These are phyloP conservation scores for Xerocomellus amylosporus DNA, from an alignment of 768 basidiomycete genomes.

Conservation along the genomic window DNA sequence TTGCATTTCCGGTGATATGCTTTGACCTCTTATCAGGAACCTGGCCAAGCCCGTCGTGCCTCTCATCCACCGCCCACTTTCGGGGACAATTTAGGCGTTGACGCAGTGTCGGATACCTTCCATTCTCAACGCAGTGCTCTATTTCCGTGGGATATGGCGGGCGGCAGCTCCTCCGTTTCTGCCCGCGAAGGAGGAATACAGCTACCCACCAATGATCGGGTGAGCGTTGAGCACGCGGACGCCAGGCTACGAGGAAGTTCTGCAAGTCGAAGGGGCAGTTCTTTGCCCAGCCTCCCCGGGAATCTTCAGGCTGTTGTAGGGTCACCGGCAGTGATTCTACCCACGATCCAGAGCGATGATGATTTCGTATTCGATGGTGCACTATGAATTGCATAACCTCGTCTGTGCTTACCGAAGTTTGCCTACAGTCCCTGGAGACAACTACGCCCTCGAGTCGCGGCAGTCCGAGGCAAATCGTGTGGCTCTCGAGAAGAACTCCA, in stretches of 20 bases:
- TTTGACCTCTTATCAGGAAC: conserved; percentile 53
- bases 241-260: conserved; percentile 53
- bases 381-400: conserved; percentile 9
- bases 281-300: conserved; percentile 49
- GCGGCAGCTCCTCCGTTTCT: conserved; percentile 54
- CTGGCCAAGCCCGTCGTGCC: conserved; percentile 76
- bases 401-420: conserved; percentile 13
- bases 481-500: conserved; percentile 71
- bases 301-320: conserved; percentile 40
- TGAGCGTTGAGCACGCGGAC: conserved; percentile 53
- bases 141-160: conserved; percentile 85
- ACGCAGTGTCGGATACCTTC: conserved; percentile 38
- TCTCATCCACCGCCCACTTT: conserved; percentile 55
- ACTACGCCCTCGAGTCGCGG: conserved; percentile 44
- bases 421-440: conserved; percentile 28
- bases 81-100: conserved; percentile 49
- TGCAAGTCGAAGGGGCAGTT: conserved; percentile 55
- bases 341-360: conserved; percentile 47
- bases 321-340: conserved; percentile 49
- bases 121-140: conserved; percentile 66
- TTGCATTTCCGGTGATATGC: not conserved
- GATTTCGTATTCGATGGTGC: conserved; percentile 69
- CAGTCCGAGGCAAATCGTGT: conserved; percentile 53
- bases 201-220: conserved; percentile 40
- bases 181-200: conserved; percentile 36